Percentiles rank a stretch among this genome's conserved stretches.
Conservation (phyloP, 805 yeast species). For the Sugiyamaella floridensis region DNA sequence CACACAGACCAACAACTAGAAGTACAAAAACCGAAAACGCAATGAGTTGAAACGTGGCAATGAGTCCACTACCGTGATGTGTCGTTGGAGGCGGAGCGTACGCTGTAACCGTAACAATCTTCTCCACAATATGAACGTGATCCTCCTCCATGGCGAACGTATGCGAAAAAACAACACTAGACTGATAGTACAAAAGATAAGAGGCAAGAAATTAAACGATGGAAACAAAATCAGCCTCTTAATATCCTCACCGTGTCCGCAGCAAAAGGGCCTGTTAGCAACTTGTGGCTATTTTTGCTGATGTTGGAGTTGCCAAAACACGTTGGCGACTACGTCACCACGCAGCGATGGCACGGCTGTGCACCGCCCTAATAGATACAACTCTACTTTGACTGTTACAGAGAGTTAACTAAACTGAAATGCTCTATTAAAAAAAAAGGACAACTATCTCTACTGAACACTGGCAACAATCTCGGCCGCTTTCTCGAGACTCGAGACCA, state of each 20-base stretch:
- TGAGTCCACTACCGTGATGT: not conserved
- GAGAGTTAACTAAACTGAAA: not conserved
- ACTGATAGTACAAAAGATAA: too few relatives aligned
- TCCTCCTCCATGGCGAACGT: not conserved
- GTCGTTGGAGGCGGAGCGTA: not conserved
- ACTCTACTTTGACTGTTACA: too few relatives aligned
- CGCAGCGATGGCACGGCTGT: not conserved
- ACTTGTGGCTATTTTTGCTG: not conserved
- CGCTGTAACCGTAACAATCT: conserved; percentile 1
- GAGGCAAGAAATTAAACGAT: too few relatives aligned
- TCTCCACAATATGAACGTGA: conserved; percentile 1
- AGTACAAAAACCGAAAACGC: conserved; percentile 5
- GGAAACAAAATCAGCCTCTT: not conserved
- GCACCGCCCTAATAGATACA: too few relatives aligned
- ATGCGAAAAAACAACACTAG: not conserved
- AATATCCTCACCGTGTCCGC: too few relatives aligned
- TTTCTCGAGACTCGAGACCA: conserved; percentile 86
- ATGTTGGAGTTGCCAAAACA: not conserved
- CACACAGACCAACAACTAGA: conserved; percentile 7
- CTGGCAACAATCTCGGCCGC: conserved; percentile 87
- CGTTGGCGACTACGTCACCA: not conserved
- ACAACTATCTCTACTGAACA: conserved; percentile 34
- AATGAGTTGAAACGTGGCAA: not conserved
- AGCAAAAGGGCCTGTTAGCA: too few relatives aligned
- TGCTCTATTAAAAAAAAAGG: not conserved